A percentile compares a stretch with the other conserved stretches of the same genome.
These are phyloP conservation scores for Suillus placidus DNA, from an alignment of 768 basidiomycete species.

Conservation along the genomic window DNA sequence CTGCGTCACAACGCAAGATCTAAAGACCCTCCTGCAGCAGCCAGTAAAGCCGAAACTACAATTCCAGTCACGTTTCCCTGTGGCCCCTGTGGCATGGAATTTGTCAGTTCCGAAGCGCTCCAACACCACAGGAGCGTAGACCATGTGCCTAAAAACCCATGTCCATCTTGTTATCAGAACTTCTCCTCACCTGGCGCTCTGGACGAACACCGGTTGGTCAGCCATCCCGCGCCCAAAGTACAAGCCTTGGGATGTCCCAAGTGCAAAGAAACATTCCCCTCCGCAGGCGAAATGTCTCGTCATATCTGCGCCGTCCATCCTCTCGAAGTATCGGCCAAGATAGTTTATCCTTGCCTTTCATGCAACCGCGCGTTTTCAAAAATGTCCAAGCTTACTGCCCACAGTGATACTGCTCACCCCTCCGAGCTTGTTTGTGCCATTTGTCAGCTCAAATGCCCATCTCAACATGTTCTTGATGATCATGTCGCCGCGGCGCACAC, in stretches of 20 bases:
- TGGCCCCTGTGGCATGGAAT: not conserved
- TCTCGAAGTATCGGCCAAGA: not conserved
- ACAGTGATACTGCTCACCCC: constrained; percentile 28
- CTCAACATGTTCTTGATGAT: constrained; percentile 32
- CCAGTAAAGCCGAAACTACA: not conserved
- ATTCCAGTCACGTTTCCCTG: not conserved
- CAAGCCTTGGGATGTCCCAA: not conserved
- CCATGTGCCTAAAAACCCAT: constrained; percentile 1
- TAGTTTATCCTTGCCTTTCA: constrained; percentile 8
- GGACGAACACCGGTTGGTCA: not conserved
- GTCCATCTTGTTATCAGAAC: constrained; percentile 3
- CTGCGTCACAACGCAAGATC: not conserved
- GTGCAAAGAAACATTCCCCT: constrained; percentile 2
- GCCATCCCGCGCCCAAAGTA: constrained; percentile 1
- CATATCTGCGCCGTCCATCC: not conserved
- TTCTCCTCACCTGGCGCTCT: constrained; percentile 3
- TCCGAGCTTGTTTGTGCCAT: constrained; percentile 24
- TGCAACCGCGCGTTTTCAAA: constrained; percentile 28
- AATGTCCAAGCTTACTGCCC: constrained; percentile 26
- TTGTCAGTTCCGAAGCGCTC: not conserved
- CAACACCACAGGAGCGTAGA: constrained; percentile 3
- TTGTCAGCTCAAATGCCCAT: constrained; percentile 24
- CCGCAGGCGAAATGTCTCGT: not conserved
- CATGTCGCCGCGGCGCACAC: constrained; percentile 34
- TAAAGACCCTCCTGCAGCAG: not conserved